Conservation (phyloP, 352 stramenopile genomes). For the Halophytophthora polymorphica region DNA sequence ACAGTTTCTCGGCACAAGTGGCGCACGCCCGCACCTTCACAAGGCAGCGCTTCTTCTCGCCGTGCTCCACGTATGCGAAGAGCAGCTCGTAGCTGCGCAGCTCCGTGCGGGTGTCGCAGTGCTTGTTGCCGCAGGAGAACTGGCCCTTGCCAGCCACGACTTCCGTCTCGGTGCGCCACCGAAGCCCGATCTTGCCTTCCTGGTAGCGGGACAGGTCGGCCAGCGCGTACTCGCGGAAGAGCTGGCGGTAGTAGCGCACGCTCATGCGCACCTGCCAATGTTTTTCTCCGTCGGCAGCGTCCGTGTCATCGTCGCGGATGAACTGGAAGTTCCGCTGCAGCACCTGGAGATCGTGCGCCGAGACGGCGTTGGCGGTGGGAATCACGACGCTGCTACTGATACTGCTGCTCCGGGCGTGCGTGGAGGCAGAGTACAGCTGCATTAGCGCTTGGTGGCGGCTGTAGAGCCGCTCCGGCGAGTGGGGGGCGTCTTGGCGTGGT, state of each 20-base stretch:
- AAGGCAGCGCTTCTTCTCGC: constrained; percentile 59
- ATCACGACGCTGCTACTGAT: constrained; percentile 11
- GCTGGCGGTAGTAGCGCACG: constrained; percentile 77
- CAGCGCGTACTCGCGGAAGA: constrained; percentile 84
- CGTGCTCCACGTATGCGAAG: constrained; percentile 74
- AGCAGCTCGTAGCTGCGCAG: constrained; percentile 80
- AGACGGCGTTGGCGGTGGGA: constrained; percentile 3
- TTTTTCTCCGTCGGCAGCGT: constrained; percentile 36
- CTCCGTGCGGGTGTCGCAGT: constrained; percentile 37
- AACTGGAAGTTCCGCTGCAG: constrained; percentile 69
- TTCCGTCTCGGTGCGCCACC: constrained; percentile 78
- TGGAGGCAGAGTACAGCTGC: constrained; percentile 29
- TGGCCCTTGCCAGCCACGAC: constrained; percentile 77
- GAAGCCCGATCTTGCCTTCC: constrained; percentile 66
- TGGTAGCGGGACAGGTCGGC: constrained; percentile 62
- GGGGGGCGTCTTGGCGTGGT: too few relatives aligned
- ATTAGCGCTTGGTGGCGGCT: constrained; percentile 57
- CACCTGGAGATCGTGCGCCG: constrained; percentile 34
- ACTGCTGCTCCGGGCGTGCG: constrained; percentile 9
- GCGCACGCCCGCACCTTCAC: constrained; percentile 78
- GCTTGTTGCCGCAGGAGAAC: constrained; percentile 75
- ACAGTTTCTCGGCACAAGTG: constrained; percentile 62
- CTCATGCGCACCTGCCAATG: constrained; percentile 82
- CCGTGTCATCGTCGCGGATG: constrained; percentile 66
- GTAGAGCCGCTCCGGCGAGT: too few relatives aligned